phyloP scores from a whole-genome alignment of 2,329 filamentous ascomycete species.

The Emergomyces pasteurianus region DNA sequence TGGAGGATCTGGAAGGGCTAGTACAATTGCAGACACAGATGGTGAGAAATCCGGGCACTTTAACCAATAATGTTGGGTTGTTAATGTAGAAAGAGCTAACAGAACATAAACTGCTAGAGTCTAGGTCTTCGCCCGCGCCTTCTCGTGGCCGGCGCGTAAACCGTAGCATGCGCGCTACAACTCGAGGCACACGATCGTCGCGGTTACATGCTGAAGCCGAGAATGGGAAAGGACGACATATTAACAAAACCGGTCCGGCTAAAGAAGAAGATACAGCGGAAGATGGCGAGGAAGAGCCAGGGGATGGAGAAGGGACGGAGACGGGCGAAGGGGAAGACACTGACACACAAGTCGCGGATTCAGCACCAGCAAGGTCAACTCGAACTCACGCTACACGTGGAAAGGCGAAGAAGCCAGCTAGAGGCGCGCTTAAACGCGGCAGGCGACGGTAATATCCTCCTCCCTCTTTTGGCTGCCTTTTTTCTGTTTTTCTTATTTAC shows the following conservation, averaged over 20 bases:
- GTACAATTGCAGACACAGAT: constrained; percentile 37
- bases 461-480: neutral
- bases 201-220: constrained; percentile 30
- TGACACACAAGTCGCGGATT: constrained; percentile 26
- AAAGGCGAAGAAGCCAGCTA: constrained; percentile 23
- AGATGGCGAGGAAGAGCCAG: constrained; percentile 28
- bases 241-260: constrained; percentile 17
- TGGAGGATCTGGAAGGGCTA: constrained; percentile 29
- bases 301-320: constrained; percentile 26
- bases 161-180: constrained; percentile 20
- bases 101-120: constrained; percentile 19
- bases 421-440: constrained; percentile 23
- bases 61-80: neutral
- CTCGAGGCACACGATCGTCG: constrained; percentile 27
- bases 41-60: constrained; percentile 20
- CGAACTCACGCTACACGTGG: constrained; percentile 23
- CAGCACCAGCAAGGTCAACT: constrained; percentile 23
- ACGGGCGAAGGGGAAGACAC: constrained; percentile 28
- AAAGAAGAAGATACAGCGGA: constrained; percentile 31
- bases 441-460: constrained; percentile 18
- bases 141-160: constrained; percentile 25
- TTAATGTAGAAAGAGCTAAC: neutral
- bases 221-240: constrained; percentile 16
- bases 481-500: neutral
- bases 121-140: constrained; percentile 32